These are phyloP conservation scores for Aspergillus ostianus DNA, from an alignment of 495 filamentous ascomycete species.

Conservation along the genomic window DNA sequence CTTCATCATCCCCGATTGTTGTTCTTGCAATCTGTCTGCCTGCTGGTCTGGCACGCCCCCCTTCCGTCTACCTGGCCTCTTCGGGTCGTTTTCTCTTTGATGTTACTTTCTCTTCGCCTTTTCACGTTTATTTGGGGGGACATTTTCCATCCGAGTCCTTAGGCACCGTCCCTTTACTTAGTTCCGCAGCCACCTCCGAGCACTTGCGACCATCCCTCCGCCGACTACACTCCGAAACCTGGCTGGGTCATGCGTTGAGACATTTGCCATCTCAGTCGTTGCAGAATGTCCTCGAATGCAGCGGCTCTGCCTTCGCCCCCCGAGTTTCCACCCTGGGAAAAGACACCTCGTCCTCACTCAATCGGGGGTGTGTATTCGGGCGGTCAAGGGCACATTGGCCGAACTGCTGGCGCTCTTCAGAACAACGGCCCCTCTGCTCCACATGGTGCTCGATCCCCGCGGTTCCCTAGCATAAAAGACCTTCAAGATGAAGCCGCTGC, in stretches of 20 bases:
- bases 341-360: conserved; percentile 27
- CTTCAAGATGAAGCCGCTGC: conserved; percentile 52
- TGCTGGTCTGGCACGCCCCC: not conserved
- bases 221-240: conserved; percentile 9
- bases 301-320: conserved; percentile 42
- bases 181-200: not conserved
- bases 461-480: conserved; percentile 73
- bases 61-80: not conserved
- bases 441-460: conserved; percentile 23
- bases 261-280: conserved; percentile 18
- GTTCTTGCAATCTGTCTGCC: not conserved
- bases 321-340: conserved; percentile 38
- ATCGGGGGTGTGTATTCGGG: conserved; percentile 33
- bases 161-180: not conserved
- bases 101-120: not conserved
- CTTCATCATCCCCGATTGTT: not conserved
- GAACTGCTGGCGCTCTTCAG: conserved; percentile 17
- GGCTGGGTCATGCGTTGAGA: conserved; percentile 29
- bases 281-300: conserved; percentile 47
- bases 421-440: conserved; percentile 18
- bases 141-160: not conserved
- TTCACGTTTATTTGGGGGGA: not conserved
- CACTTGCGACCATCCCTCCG: not conserved
- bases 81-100: not conserved
- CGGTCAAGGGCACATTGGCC: conserved; percentile 25